phyloP scores from a whole-genome alignment of 169 alveolate genomes.

The Plasmodium ovale region DNA sequence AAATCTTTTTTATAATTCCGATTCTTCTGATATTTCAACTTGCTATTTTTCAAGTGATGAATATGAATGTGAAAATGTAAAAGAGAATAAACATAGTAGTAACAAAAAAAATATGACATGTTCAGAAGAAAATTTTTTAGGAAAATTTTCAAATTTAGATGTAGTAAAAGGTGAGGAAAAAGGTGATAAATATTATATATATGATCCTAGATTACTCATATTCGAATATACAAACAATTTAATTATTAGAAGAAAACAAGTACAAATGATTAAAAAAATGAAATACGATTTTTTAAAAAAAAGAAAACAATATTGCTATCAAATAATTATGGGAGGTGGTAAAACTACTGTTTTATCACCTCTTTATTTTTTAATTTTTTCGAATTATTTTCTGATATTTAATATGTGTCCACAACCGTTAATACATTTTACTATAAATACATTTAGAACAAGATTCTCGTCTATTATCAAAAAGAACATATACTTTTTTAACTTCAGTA shows the following conservation, averaged over 20 bases:
- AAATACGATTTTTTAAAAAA: constrained; percentile 81
- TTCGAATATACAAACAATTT: constrained; percentile 92
- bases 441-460: constrained; percentile 89
- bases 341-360: constrained; percentile 93
- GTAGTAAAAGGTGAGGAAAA: background rate
- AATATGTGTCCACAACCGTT: constrained; percentile 90
- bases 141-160: background rate
- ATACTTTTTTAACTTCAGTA: constrained; percentile 86
- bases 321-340: constrained; percentile 96
- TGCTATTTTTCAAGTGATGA: constrained; percentile 73
- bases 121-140: background rate
- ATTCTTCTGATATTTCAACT: constrained; percentile 66
- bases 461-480: constrained; percentile 89
- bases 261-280: constrained; percentile 85
- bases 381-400: constrained; percentile 83
- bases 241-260: constrained; percentile 91
- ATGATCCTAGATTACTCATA: constrained; percentile 92
- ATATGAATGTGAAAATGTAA: background rate
- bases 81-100: background rate
- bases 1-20: constrained; percentile 44
- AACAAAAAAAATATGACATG: background rate
- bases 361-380: constrained; percentile 75
- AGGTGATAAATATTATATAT: constrained; percentile 55
- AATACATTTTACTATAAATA: constrained; percentile 90
- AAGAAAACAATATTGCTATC: constrained; percentile 92